These are phyloP conservation scores for Cryphonectria carpinicola DNA, from an alignment of 2,329 filamentous ascomycete genomes.

Conservation along the genomic window DNA sequence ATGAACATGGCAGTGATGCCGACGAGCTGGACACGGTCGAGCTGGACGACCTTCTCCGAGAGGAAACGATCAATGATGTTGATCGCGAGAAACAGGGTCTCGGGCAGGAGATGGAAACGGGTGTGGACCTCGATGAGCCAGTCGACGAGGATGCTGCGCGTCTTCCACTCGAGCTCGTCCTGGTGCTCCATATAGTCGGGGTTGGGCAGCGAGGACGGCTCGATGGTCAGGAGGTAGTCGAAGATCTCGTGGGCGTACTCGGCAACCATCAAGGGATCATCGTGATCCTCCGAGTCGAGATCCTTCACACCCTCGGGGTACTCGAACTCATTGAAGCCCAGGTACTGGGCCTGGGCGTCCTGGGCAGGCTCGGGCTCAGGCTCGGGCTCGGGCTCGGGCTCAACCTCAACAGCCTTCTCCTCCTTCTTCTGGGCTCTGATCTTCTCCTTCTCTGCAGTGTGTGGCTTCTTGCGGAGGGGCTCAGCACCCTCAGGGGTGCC, in stretches of 20 bases:
- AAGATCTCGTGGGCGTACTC: slow-evolving; percentile 98
- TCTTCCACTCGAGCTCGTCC: slow-evolving; percentile 96
- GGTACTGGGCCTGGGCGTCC: slow-evolving; percentile 39
- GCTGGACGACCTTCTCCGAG: slow-evolving; percentile 90
- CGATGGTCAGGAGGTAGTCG: slow-evolving; percentile 88
- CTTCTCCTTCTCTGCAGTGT: slow-evolving; percentile 58
- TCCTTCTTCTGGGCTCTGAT: slow-evolving; percentile 44
- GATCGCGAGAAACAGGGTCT: slow-evolving; percentile 94
- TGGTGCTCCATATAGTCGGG: slow-evolving; percentile 95
- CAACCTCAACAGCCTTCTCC: slow-evolving; percentile 41
- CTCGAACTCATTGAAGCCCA: slow-evolving; percentile 33
- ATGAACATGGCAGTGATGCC: slow-evolving; percentile 99
- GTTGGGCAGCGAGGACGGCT: slow-evolving; percentile 79
- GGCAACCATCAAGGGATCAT: slow-evolving; percentile 96
- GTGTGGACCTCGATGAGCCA: slow-evolving; percentile 99
- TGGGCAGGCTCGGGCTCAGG: slow-evolving; percentile 31
- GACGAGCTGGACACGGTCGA: slow-evolving; percentile 94
- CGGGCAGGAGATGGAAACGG: slow-evolving; percentile 90
- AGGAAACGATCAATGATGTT: slow-evolving; percentile 99
- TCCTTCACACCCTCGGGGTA: slow-evolving; percentile 57
- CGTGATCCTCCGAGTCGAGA: slow-evolving; percentile 83
- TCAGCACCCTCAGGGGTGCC: slow-evolving; percentile 67
- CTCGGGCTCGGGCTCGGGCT: slow-evolving; percentile 34
- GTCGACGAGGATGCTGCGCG: slow-evolving; percentile 93
- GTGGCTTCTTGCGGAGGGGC: slow-evolving; percentile 68